Conservation (phyloP, 139 green algal genomes). For the Trebouxia sp. region DNA sequence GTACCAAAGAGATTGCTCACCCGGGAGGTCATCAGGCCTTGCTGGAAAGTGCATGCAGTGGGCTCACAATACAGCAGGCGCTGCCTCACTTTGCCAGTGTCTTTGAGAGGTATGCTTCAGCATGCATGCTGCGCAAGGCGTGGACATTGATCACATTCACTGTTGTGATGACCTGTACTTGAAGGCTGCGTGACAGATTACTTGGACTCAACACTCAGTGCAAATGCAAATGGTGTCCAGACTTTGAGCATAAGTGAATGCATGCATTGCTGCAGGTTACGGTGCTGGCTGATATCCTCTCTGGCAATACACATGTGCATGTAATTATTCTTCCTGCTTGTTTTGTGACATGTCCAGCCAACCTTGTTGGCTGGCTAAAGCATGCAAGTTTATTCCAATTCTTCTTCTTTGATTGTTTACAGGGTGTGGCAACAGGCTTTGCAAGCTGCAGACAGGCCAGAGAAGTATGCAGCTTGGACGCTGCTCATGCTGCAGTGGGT, state of each 20-base stretch:
- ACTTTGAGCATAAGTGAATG: too few relatives aligned
- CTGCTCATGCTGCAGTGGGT: slow-evolving; percentile 5
- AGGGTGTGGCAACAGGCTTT: neutral
- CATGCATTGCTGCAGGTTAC: too few relatives aligned
- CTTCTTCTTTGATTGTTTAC: neutral
- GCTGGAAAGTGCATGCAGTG: neutral
- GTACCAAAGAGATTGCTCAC: neutral
- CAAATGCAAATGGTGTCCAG: too few relatives aligned
- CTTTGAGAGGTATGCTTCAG: neutral
- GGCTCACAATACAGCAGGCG: neutral
- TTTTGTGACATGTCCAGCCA: too few relatives aligned
- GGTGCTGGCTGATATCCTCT: too few relatives aligned
- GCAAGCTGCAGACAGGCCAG: neutral
- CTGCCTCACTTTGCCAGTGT: neutral
- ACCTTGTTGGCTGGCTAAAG: too few relatives aligned
- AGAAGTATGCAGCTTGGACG: neutral
- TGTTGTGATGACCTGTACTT: neutral
- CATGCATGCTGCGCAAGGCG: neutral
- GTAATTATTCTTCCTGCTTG: too few relatives aligned
- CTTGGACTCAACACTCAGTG: too few relatives aligned
- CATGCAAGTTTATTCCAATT: neutral
- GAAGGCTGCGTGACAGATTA: too few relatives aligned
- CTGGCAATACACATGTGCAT: too few relatives aligned
- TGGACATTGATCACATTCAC: neutral
- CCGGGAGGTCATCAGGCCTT: neutral